phyloP scores from a whole-genome alignment of 1,284 basidiomycete species.

The Pyrrhoderma noxium region DNA sequence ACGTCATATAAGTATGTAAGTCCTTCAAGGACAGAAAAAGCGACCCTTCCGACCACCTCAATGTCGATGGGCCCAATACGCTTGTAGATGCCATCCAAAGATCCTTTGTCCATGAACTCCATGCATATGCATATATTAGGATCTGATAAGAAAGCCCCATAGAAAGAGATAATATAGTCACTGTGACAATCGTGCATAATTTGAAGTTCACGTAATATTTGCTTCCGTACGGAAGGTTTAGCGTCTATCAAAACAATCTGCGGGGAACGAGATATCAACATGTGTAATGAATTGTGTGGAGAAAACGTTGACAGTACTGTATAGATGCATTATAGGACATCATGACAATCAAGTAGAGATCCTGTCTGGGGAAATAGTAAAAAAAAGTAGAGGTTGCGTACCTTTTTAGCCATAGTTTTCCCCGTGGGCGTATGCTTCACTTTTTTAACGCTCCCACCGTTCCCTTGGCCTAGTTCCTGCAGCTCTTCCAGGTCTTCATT shows the following conservation, averaged over 20 bases:
- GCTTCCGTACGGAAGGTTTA: slow-evolving; percentile 94
- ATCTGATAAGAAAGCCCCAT: slow-evolving; percentile 91
- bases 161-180: slow-evolving; percentile 92
- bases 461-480: slow-evolving; percentile 90
- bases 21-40: slow-evolving; percentile 88
- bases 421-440: slow-evolving; percentile 90
- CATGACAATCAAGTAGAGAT: slow-evolving; percentile 3
- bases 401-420: slow-evolving; percentile 94
- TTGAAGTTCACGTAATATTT: slow-evolving; percentile 94
- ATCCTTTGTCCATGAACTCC: slow-evolving; percentile 94
- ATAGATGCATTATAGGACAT: not conserved
- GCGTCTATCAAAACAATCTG: slow-evolving; percentile 98
- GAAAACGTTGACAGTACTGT: not conserved
- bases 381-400: slow-evolving; percentile 29
- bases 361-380: not conserved
- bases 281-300: not conserved
- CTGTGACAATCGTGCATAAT: slow-evolving; percentile 98
- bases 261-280: not conserved
- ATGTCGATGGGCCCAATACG: slow-evolving; percentile 86
- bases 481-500: slow-evolving; percentile 81
- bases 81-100: slow-evolving; percentile 91
- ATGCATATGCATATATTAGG: slow-evolving; percentile 99
- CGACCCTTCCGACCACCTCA: slow-evolving; percentile 85
- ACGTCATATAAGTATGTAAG: slow-evolving; percentile 98
- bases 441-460: slow-evolving; percentile 94